A percentile compares a stretch with the other conserved stretches of the same genome.
phyloP scores from a whole-genome alignment of 1,284 basidiomycete species.

The Earliella scabrosa region DNA sequence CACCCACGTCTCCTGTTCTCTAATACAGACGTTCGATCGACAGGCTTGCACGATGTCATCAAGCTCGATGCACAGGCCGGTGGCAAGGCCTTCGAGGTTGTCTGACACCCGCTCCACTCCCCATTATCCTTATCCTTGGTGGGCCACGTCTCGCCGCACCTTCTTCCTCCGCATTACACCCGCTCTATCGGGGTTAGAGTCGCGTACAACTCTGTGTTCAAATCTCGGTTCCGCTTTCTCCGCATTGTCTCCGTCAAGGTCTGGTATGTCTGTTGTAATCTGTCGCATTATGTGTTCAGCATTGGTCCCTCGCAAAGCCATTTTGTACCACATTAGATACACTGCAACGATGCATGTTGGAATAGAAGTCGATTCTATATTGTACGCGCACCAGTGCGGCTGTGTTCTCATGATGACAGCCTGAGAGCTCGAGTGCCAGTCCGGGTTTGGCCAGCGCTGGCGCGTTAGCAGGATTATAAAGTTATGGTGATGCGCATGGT shows the following conservation, averaged over 20 bases:
- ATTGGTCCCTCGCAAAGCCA: background rate
- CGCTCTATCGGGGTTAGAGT: background rate
- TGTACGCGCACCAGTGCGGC: no score
- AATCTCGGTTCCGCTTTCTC: background rate
- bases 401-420: no score
- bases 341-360: background rate
- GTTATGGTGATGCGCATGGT: no score
- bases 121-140: no score
- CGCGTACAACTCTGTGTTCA: background rate
- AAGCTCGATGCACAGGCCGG: conserved; percentile 62
- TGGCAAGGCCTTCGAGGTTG: conserved; percentile 57
- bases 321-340: background rate
- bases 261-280: background rate
- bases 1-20: no score
- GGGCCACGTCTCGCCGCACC: background rate
- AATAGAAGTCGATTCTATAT: background rate
- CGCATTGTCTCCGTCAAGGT: background rate
- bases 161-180: background rate
- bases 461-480: no score
- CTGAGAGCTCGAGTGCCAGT: no score
- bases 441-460: no score
- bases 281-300: background rate
- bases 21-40: background rate
- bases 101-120: conserved; percentile 29
- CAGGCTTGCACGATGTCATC: conserved; percentile 61